phyloP scores from a whole-genome alignment of 805 yeast species.

The Middelhovenomyces tepae region DNA sequence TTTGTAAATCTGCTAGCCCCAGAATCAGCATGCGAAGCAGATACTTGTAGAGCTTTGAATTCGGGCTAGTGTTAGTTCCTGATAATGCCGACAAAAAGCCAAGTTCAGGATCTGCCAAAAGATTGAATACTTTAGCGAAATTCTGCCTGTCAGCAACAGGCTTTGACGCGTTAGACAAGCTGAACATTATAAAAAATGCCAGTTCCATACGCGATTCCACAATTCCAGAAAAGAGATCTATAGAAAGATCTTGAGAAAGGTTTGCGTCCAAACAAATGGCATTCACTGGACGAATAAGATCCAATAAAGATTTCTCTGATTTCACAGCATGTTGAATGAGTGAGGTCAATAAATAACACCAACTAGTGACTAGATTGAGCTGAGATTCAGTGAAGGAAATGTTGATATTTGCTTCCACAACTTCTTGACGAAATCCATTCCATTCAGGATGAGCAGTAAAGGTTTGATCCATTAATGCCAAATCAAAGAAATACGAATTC shows the following conservation, averaged over 20 bases:
- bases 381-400: conserved; percentile 60
- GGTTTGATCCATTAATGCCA: conserved; percentile 37
- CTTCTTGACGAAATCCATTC: conserved; percentile 41
- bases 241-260: conserved; percentile 42
- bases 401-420: conserved; percentile 52
- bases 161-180: conserved; percentile 5
- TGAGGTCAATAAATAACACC: conserved; percentile 70
- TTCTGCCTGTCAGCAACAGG: conserved; percentile 29
- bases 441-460: too few relatives aligned
- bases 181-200: conserved; percentile 39
- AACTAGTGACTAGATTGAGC: conserved; percentile 57
- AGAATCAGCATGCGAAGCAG: conserved; percentile 20
- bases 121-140: conserved; percentile 22
- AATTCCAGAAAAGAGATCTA: conserved; percentile 40
- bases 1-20: conserved; percentile 14
- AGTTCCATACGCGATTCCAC: conserved; percentile 59
- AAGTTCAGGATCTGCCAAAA: conserved; percentile 26
- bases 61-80: conserved; percentile 28
- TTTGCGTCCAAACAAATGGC: conserved; percentile 44
- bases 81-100: conserved; percentile 36
- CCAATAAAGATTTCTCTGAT: conserved; percentile 13
- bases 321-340: conserved; percentile 33
- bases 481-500: too few relatives aligned
- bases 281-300: conserved; percentile 28
- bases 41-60: conserved; percentile 18